Evolutionary conservation across 192 early-diverging fungal genomes (phyloP), one percentile per base, ranked within the genome.

Genomic region (Cetraspora pellucida): DNA sequence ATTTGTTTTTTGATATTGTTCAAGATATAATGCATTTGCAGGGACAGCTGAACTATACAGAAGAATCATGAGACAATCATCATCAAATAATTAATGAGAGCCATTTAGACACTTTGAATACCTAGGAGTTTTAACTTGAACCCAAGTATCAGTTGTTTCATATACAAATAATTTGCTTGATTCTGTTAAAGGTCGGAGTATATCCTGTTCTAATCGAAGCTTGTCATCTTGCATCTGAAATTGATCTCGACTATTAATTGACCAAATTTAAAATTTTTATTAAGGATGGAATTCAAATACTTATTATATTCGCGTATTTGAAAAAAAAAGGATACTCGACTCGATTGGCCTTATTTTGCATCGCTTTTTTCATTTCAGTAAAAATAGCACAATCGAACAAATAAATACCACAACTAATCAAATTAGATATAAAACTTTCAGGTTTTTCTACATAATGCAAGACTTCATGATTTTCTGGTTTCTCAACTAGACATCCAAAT

Each of bases 391-490:
- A 87, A 81, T 94, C 89, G 87, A 99, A 97, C 60, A 99, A 83
- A 82, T 96, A 97, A 49, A 99, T 93, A 77, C 97, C 97, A 69
- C 95, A 95, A 19, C 95, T 96, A 77, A 96, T 96, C 82, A 95
- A 78, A 83, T 99, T 93, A 58, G 95, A 97, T 67, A 99, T 87
- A 82, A 95, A 97, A 0, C 94, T 90, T 81, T 98, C 94, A 16
- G 97, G 97, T 86, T 99, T 99, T 82, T 99, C 96, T 31, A 98
- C 97, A 79, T 98, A 99, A 84, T 99, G 97, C 77, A 95, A 85
- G 0, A 97, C 96, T 79, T 96, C 92, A 60, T 92, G 85, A 16
- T 93, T 99, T 45, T 95, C 93, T 13, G 89, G 84, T 77, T 96
- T 90, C n/a, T 93, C 88, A 17, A 98, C 96, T 55, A 99, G 84